These are phyloP conservation scores for Hypholoma fasciculare DNA, from an alignment of 768 basidiomycete genomes.

Conservation along the genomic window DNA sequence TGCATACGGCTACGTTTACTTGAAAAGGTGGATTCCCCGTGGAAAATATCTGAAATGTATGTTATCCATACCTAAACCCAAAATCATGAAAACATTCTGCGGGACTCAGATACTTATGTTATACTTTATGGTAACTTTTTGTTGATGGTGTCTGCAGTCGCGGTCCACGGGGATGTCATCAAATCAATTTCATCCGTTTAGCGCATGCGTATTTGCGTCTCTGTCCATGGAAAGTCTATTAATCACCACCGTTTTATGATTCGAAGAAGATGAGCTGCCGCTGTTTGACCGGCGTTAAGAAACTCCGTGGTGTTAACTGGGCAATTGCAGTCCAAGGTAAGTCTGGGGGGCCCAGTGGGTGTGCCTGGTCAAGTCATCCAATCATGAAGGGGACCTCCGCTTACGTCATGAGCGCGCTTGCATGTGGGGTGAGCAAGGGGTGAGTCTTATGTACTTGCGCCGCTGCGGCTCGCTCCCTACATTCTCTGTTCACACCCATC, in stretches of 20 bases:
- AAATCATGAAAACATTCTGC: not conserved
- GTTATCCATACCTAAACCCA: not conserved
- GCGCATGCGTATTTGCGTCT: too few species aligned
- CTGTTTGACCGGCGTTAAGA: not conserved
- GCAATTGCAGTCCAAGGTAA: not conserved
- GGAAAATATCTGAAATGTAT: slow-evolving; percentile 19
- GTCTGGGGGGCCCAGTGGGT: too few species aligned
- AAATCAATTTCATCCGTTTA: too few species aligned
- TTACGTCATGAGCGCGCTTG: slow-evolving; percentile 27
- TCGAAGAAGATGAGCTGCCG: too few species aligned
- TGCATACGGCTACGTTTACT: slow-evolving; percentile 16
- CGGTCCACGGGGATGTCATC: too few species aligned
- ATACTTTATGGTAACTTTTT: too few species aligned
- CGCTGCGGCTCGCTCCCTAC: slow-evolving; percentile 9
- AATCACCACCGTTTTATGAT: too few species aligned
- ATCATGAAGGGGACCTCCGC: slow-evolving; percentile 11
- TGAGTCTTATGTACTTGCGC: not conserved
- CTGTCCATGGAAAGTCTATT: too few species aligned
- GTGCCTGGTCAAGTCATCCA: too few species aligned
- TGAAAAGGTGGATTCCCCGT: slow-evolving; percentile 8
- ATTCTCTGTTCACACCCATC: slow-evolving; percentile 10
- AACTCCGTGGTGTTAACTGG: not conserved
- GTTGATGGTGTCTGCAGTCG: too few species aligned
- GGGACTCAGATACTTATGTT: not conserved
- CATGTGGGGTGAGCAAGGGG: not conserved